Percentiles rank a stretch among this genome's conserved stretches.
Conservation (phyloP, 2,329 filamentous ascomycete species). For the Fonsecaea monophora region DNA sequence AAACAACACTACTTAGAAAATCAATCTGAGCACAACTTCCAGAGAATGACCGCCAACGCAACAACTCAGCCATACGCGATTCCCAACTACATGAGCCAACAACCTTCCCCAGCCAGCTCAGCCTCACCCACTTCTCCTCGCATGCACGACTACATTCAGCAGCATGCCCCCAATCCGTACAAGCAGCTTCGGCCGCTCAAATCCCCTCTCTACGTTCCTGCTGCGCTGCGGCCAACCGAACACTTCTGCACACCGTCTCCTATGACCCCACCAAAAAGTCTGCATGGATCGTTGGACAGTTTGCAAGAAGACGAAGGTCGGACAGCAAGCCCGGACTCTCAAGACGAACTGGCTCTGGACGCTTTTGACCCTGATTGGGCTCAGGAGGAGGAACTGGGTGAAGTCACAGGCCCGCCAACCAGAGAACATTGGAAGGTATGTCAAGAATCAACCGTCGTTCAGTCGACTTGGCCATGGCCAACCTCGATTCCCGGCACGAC, state of each 20-base stretch:
- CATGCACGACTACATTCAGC: conserved; percentile 46
- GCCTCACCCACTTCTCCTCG: conserved; percentile 61
- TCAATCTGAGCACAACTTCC: neutral
- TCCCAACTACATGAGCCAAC: conserved; percentile 42
- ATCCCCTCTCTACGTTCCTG: conserved; percentile 68
- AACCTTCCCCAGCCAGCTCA: conserved; percentile 55
- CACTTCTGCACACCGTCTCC: conserved; percentile 54
- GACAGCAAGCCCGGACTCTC: conserved; percentile 33
- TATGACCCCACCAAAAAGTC: conserved; percentile 59
- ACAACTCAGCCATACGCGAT: conserved; percentile 39
- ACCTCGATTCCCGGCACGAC: conserved; percentile 11
- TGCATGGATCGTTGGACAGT: conserved; percentile 62
- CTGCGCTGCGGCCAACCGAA: conserved; percentile 67
- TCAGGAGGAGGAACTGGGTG: conserved; percentile 56
- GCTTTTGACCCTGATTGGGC: conserved; percentile 34
- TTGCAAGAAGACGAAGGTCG: conserved; percentile 48
- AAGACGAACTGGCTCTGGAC: conserved; percentile 25
- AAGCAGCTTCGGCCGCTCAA: conserved; percentile 66
- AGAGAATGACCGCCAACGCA: conserved; percentile 36
- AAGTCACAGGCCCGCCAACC: conserved; percentile 65
- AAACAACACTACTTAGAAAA: neutral
- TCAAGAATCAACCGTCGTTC: conserved; percentile 34
- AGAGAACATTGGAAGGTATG: conserved; percentile 71
- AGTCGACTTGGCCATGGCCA: conserved; percentile 1
- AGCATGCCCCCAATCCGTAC: conserved; percentile 48